Evolutionary conservation across 2,329 filamentous ascomycete genomes (phyloP), one percentile per base, ranked within the genome.

Genomic region (Botrytis tulipae): DNA sequence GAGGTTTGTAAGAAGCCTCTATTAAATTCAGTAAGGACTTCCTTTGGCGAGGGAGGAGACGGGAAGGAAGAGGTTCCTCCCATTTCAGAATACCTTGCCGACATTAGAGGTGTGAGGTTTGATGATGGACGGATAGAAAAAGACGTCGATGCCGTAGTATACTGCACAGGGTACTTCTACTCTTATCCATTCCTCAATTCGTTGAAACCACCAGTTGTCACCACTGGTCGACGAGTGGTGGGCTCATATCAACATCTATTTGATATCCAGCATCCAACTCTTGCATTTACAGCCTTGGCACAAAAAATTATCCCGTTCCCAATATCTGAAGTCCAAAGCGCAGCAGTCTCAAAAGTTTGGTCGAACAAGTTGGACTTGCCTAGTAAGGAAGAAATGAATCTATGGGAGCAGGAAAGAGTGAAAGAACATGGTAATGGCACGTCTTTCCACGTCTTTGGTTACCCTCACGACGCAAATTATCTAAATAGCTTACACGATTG

Each of bases 301-400:
- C 91, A 94, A 80, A 92, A 92, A 77, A 89, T 96, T n/a, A 92
- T 97, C n/a, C 95, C 95, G 0, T 97, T 97, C 80, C 91, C 93
- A 0, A 79, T 96, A 1, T 87, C 91, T 0, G 94, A 98, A 83
- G 90, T 89, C 9, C 95, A 98, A 82, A 90, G 90, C 1, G 92
- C 94, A 0, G 88, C 93, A 0, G 86, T 97, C 63, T 89, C 94
- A 3, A 89, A 93, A 1, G 87, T 95, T 0, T 97, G 93, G 88
- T 89, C 93, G 0, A 92, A 92, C 48, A 84, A 88, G 0, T 84
- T 97, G 0, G 76, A 82, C 0, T 84, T 97, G 14, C 94, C 94
- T 0, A 79, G 87, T 0, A 81, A 80, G 1, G 80, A 84, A 0
- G 88, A 89, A 70, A 97, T 98, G 91, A 82, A 85, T 72, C 79